Evolutionary conservation across 2,329 filamentous ascomycete genomes (phyloP).

Genomic region (Phaeophleospora eucalypticola): DNA sequence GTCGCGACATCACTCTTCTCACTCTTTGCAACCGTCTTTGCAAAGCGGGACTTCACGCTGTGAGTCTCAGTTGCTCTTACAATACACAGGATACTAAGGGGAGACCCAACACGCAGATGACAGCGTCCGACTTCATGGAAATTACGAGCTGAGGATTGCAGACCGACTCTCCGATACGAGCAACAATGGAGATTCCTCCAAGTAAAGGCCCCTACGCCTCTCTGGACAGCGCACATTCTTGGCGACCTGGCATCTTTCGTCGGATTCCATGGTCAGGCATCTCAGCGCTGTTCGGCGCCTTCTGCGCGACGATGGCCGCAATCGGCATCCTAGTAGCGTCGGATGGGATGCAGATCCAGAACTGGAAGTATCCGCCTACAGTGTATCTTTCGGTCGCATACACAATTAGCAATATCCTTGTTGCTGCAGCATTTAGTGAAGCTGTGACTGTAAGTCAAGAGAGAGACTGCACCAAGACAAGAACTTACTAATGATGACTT

Average conservation of each 20-base stretch:
- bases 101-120: no score
- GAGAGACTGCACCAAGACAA: no score
- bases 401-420: constrained; percentile 5
- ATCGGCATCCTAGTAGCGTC: constrained; percentile 5
- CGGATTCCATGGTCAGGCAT: constrained; percentile 5
- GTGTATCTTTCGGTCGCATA: constrained; percentile 8
- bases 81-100: not conserved
- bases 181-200: not conserved
- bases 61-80: not conserved
- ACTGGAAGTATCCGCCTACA: constrained; percentile 5
- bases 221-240: not conserved
- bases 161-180: not conserved
- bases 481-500: not conserved
- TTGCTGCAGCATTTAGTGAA: constrained; percentile 3
- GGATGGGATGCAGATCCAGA: not conserved
- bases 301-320: constrained; percentile 1
- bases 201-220: not conserved
- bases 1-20: no score
- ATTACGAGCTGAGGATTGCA: not conserved
- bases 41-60: not conserved
- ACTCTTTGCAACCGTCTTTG: no score
- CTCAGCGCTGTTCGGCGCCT: constrained; percentile 1
- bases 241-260: not conserved
- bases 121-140: not conserved
- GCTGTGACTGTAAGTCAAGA: constrained; percentile 3